Conservation (phyloP, 2,329 filamentous ascomycete species). For the Cladophialophora chaetospira region DNA sequence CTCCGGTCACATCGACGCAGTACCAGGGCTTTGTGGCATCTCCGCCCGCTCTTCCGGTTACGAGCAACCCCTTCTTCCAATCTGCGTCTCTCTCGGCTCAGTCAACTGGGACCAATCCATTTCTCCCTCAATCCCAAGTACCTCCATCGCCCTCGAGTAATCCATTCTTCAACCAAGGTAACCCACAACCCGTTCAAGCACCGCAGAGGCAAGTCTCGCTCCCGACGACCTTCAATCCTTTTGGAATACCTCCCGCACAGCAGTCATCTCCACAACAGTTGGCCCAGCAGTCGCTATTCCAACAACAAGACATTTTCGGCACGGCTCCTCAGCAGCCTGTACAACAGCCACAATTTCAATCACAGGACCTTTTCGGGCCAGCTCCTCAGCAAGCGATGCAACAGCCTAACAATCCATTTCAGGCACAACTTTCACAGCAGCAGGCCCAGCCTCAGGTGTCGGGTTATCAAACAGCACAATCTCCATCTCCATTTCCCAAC, state of each 20-base stretch:
- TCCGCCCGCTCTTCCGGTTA: slow-evolving; percentile 24
- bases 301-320: slow-evolving; percentile 24
- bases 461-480: slow-evolving; percentile 2
- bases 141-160: slow-evolving; percentile 27
- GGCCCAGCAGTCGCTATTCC: slow-evolving; percentile 22
- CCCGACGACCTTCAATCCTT: slow-evolving; percentile 29
- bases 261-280: slow-evolving; percentile 16
- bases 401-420: slow-evolving; percentile 27
- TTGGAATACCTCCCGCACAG: slow-evolving; percentile 30
- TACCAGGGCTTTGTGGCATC: slow-evolving; percentile 35
- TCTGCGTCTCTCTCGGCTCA: slow-evolving; percentile 28
- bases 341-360: slow-evolving; percentile 26
- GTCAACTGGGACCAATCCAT: slow-evolving; percentile 33
- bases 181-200: slow-evolving; percentile 23
- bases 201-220: slow-evolving; percentile 26
- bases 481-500: slow-evolving; percentile 17
- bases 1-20: slow-evolving; percentile 36
- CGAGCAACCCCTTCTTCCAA: slow-evolving; percentile 50
- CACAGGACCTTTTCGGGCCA: slow-evolving; percentile 19
- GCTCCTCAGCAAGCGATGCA: slow-evolving; percentile 26
- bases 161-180: slow-evolving; percentile 29
- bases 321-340: slow-evolving; percentile 26
- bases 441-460: slow-evolving; percentile 26
- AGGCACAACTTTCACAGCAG: slow-evolving; percentile 16
- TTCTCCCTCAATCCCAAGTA: slow-evolving; percentile 22